Percentiles rank a stretch among this genome's conserved stretches.
Evolutionary conservation across 176 grass and related monocot genomes (phyloP).

Genomic region (Rhipidocladum racemiflorum): DNA sequence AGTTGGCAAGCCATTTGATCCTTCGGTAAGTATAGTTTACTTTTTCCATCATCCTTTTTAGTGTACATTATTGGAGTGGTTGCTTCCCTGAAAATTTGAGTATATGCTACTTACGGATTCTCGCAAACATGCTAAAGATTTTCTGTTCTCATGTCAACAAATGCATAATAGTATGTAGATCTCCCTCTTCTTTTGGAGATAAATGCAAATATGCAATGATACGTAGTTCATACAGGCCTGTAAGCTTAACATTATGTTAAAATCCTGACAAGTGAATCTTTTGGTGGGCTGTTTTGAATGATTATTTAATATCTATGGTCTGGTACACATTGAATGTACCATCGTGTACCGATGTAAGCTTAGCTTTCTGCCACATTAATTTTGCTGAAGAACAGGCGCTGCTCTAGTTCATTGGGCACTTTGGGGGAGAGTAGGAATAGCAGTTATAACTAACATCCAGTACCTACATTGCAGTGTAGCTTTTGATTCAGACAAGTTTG

Average conservation of each 20-base stretch:
- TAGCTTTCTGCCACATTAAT: background rate
- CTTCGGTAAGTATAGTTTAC: slow-evolving; percentile 58
- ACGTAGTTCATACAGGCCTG: background rate
- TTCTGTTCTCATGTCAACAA: background rate
- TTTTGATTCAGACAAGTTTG: background rate
- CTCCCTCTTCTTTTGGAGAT: background rate
- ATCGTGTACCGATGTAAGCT: background rate
- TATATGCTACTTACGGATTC: background rate
- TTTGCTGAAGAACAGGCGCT: background rate
- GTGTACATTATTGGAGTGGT: background rate
- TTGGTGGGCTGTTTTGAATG: background rate
- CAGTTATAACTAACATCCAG: background rate
- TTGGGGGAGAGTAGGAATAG: background rate
- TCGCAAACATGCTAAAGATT: background rate
- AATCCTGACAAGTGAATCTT: background rate
- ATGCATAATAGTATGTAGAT: background rate
- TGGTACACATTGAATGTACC: background rate
- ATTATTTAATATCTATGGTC: slow-evolving; percentile 5
- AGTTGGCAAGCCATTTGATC: slow-evolving; percentile 97
- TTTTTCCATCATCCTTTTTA: background rate
- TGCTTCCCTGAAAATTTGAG: background rate
- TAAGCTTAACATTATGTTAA: background rate
- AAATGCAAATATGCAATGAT: background rate
- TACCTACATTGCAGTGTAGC: background rate
- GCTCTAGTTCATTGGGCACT: background rate